phyloP scores from a whole-genome alignment of 805 yeast genomes.

The Isabelozyma rhagii region DNA sequence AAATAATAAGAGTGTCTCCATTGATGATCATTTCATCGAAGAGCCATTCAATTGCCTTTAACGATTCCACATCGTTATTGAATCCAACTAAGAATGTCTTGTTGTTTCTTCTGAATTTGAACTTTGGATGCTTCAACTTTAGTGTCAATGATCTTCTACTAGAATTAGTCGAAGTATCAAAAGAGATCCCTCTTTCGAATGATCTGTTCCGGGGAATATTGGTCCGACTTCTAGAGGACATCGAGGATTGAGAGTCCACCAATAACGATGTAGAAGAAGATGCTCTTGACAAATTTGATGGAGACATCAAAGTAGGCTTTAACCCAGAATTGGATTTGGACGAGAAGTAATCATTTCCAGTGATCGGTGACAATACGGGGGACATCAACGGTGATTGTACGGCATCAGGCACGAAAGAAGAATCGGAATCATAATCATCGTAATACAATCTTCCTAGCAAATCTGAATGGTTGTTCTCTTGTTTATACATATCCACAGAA shows the following conservation, averaged over 20 bases:
- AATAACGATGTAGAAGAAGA: background rate
- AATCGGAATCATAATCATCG: constrained; percentile 40
- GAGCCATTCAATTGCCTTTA: constrained; percentile 42
- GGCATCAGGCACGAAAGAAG: constrained; percentile 13
- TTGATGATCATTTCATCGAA: constrained; percentile 41
- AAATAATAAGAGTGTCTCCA: constrained; percentile 41
- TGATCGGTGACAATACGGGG: constrained; percentile 6
- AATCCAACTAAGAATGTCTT: constrained; percentile 40
- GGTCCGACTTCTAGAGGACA: constrained; percentile 7
- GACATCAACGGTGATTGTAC: constrained; percentile 12
- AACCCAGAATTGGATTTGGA: constrained; percentile 3
- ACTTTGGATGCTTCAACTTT: constrained; percentile 41
- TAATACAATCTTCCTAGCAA: constrained; percentile 40
- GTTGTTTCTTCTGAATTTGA: constrained; percentile 42
- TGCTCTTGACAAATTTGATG: background rate
- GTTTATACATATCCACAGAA: constrained; percentile 33
- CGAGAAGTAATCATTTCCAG: constrained; percentile 7
- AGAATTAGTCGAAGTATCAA: constrained; percentile 33
- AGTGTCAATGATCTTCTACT: constrained; percentile 35
- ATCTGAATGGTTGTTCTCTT: constrained; percentile 37
- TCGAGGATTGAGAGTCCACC: constrained; percentile 3
- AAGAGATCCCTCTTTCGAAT: constrained; percentile 39
- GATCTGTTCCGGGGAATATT: constrained; percentile 12
- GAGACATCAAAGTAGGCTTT: background rate
- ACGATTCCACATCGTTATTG: constrained; percentile 34